phyloP scores from a whole-genome alignment of 2,329 filamentous ascomycete species.

The Pestalotiopsis sp. region DNA sequence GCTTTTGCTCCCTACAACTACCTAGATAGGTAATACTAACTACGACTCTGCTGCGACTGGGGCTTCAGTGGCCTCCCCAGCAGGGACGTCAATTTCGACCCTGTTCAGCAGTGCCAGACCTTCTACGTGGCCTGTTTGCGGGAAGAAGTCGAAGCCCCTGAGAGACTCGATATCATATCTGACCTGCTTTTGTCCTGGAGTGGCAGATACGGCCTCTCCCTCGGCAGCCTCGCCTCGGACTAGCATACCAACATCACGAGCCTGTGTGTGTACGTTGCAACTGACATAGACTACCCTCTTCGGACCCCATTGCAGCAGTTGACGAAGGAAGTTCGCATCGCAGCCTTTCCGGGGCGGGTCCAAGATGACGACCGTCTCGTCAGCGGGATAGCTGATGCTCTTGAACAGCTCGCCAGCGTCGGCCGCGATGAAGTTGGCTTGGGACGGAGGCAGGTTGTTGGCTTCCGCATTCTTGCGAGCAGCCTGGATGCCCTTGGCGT shows the following conservation, averaged over 20 bases:
- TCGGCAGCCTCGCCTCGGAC: constrained; percentile 65
- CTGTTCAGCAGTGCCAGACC: constrained; percentile 67
- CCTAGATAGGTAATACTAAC: neutral
- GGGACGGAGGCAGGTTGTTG: constrained; percentile 69
- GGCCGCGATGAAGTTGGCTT: constrained; percentile 84
- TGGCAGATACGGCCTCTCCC: constrained; percentile 36
- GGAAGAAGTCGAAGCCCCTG: constrained; percentile 95
- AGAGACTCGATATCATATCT: constrained; percentile 88
- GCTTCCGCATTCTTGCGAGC: constrained; percentile 77
- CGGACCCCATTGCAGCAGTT: constrained; percentile 79
- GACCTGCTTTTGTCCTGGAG: constrained; percentile 33
- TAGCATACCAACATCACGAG: constrained; percentile 85
- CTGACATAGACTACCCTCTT: constrained; percentile 88
- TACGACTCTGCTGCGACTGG: neutral
- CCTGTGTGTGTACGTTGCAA: constrained; percentile 98
- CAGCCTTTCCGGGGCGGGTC: constrained; percentile 97
- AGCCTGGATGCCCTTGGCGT: constrained; percentile 73
- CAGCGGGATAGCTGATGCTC: constrained; percentile 69
- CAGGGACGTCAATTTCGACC: constrained; percentile 41
- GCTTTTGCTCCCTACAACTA: neutral
- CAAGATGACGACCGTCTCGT: constrained; percentile 90
- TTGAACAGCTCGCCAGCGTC: constrained; percentile 85
- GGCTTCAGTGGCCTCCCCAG: neutral
- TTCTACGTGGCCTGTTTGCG: constrained; percentile 76
- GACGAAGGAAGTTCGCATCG: constrained; percentile 79